Evolutionary conservation across 495 filamentous ascomycete genomes (phyloP).

Genomic region (Neurospora sp.): DNA sequence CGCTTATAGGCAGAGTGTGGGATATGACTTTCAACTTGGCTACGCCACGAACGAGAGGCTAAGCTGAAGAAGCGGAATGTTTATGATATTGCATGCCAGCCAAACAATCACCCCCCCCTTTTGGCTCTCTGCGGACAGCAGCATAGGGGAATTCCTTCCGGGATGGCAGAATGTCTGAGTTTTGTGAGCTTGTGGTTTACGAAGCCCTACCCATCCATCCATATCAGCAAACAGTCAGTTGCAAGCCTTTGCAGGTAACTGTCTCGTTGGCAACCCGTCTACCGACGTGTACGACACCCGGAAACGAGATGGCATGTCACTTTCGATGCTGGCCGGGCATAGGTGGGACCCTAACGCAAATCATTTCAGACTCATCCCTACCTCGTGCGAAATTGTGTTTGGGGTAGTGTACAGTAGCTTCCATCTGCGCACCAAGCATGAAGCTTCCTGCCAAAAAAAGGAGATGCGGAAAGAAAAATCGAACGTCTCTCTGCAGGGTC

Average conservation of each 20-base stretch:
- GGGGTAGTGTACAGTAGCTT: background rate
- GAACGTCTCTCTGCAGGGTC: background rate
- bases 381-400: background rate
- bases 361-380: background rate
- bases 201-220: background rate
- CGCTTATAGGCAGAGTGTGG: background rate
- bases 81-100: background rate
- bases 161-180: background rate
- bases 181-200: background rate
- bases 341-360: background rate
- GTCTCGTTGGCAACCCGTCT: background rate
- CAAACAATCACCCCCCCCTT: background rate
- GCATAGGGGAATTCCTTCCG: background rate
- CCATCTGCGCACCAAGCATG: background rate
- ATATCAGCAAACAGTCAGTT: background rate
- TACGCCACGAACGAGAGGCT: background rate
- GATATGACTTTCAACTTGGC: background rate
- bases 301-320: background rate
- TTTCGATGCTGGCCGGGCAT: background rate
- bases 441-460: background rate
- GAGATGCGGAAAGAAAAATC: background rate
- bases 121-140: background rate
- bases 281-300: background rate
- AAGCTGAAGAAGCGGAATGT: background rate
- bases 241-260: background rate